phyloP scores from a whole-genome alignment of 176 grass and related monocot species.

The Oryza officinalis region DNA sequence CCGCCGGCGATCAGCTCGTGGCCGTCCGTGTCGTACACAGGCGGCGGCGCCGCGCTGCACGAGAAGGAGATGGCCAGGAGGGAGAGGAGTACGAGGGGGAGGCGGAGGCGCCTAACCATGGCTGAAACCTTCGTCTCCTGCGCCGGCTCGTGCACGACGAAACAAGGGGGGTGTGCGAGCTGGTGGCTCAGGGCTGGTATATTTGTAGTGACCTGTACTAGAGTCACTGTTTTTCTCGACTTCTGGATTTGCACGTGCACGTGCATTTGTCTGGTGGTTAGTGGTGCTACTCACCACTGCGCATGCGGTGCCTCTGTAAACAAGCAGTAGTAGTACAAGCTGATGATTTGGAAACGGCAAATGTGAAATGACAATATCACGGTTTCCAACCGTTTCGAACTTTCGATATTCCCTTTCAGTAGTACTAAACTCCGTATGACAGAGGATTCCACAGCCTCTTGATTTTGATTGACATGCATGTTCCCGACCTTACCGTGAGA shows the following conservation, averaged over 20 bases:
- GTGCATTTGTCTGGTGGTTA: too few species aligned
- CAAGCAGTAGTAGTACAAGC: neutral
- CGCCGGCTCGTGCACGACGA: neutral
- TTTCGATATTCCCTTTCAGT: neutral
- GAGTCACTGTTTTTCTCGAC: neutral
- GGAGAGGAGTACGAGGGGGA: neutral
- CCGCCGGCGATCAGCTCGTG: slow-evolving; percentile 32
- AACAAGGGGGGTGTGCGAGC: neutral
- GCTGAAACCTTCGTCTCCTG: neutral
- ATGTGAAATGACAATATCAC: neutral
- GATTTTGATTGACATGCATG: neutral
- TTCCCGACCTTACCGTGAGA: neutral
- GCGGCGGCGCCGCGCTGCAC: neutral
- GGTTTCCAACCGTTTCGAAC: neutral
- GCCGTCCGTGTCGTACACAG: slow-evolving; percentile 46
- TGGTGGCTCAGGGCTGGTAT: neutral
- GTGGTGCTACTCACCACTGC: too few species aligned
- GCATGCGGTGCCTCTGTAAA: too few species aligned
- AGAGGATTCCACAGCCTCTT: neutral
- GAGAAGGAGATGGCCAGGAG: slow-evolving; percentile 14
- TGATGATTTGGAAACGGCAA: neutral
- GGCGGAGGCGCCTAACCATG: neutral
- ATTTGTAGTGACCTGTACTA: slow-evolving; percentile 26
- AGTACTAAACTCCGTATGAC: neutral
- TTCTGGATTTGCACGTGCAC: slow-evolving; percentile 11